phyloP scores from a whole-genome alignment of 2,329 filamentous ascomycete species.

The Aureobasidium musti region DNA sequence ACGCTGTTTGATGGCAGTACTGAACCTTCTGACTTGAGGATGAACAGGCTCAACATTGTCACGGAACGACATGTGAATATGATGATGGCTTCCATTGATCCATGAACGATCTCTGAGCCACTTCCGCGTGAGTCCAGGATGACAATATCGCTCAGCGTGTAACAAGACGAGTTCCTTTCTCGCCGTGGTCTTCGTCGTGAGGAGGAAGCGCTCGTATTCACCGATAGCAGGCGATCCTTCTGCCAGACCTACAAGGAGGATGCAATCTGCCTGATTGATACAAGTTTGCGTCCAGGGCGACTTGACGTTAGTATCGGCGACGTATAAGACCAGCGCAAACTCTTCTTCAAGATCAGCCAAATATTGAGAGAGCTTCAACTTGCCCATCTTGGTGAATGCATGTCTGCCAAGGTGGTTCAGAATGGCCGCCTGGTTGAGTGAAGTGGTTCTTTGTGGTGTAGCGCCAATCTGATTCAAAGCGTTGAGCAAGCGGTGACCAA shows the following conservation, averaged over 20 bases:
- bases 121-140: slow-evolving; percentile 77
- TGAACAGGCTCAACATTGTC: slow-evolving; percentile 74
- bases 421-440: slow-evolving; percentile 89
- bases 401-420: slow-evolving; percentile 93
- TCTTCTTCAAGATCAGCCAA: slow-evolving; percentile 96
- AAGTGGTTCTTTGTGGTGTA: slow-evolving; percentile 78
- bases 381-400: slow-evolving; percentile 96
- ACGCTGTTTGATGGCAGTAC: slow-evolving; percentile 82
- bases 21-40: slow-evolving; percentile 73
- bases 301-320: slow-evolving; percentile 95
- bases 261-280: slow-evolving; percentile 94
- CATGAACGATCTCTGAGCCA: slow-evolving; percentile 90
- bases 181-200: slow-evolving; percentile 96
- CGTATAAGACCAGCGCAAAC: slow-evolving; percentile 91
- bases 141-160: slow-evolving; percentile 84
- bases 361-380: slow-evolving; percentile 92
- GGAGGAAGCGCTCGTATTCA: slow-evolving; percentile 93
- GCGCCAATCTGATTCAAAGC: slow-evolving; percentile 88
- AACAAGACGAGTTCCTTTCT: slow-evolving; percentile 88
- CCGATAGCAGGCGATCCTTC: slow-evolving; percentile 88
- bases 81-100: slow-evolving; percentile 98
- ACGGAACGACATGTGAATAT: slow-evolving; percentile 92
- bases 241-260: slow-evolving; percentile 85
- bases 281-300: slow-evolving; percentile 98
- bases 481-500: slow-evolving; percentile 83